phyloP scores from a whole-genome alignment of 106 monocot genomes.

The Hemerocallis citrina region DNA sequence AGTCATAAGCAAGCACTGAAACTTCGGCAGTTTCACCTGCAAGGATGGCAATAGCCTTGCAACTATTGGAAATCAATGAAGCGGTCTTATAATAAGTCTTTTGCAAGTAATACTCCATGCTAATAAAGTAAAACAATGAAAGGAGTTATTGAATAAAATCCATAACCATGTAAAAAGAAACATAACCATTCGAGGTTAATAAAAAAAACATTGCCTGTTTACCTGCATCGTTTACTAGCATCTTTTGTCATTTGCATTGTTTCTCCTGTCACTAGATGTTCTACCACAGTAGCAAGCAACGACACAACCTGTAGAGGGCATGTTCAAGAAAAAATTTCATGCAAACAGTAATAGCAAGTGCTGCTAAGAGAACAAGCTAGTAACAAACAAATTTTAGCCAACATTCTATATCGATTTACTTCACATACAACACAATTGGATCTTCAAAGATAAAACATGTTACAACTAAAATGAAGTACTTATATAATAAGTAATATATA shows the following conservation, averaged over 20 bases:
- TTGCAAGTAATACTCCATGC: slow-evolving; percentile 23
- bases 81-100: slow-evolving; percentile 23
- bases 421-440: too few species aligned
- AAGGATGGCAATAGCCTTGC: slow-evolving; percentile 24
- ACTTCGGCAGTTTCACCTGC: slow-evolving; percentile 21
- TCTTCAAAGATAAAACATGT: too few species aligned
- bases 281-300: slow-evolving; percentile 70
- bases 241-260: slow-evolving; percentile 88
- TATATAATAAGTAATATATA: too few species aligned
- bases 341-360: too few species aligned
- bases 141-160: not conserved
- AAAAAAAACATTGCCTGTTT: not conserved
- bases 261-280: slow-evolving; percentile 91
- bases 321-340: not conserved
- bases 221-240: slow-evolving; percentile 70
- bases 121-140: slow-evolving; percentile 8
- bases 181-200: not conserved
- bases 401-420: too few species aligned
- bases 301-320: slow-evolving; percentile 58
- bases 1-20: slow-evolving; percentile 11
- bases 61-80: slow-evolving; percentile 21
- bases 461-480: too few species aligned
- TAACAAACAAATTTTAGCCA: too few species aligned
- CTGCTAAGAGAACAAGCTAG: too few species aligned
- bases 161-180: not conserved